These are phyloP conservation scores for Excoecaria cochinchinensis DNA, from an alignment of 345 rosid genomes.

Conservation along the genomic window DNA sequence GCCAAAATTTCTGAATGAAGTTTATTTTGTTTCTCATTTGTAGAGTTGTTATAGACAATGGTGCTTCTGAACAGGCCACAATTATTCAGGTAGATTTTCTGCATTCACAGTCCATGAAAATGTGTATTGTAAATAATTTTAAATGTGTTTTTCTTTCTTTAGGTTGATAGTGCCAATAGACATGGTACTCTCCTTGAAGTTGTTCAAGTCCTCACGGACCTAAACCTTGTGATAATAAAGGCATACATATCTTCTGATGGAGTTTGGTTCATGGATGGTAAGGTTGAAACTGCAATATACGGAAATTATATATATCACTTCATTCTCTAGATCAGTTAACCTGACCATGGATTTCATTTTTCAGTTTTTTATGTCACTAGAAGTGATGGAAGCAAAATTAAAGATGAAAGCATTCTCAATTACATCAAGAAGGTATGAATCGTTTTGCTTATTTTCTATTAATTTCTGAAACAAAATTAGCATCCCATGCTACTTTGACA, in stretches of 20 bases:
- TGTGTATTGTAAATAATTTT: neutral
- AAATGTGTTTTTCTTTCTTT: neutral
- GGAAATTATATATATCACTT: neutral
- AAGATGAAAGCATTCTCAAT: conserved; percentile 18
- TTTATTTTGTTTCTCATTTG: conserved; percentile 7
- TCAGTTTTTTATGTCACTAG: conserved; percentile 44
- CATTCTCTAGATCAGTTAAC: neutral
- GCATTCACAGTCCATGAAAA: no score
- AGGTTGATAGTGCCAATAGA: conserved; percentile 48
- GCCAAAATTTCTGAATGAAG: neutral
- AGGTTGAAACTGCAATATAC: neutral
- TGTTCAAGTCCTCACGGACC: conserved; percentile 47
- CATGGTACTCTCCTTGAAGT: conserved; percentile 49
- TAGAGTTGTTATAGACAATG: conserved; percentile 51
- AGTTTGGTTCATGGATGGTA: conserved; percentile 63
- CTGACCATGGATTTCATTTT: conserved; percentile 1
- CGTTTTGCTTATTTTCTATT: neutral
- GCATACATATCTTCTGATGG: conserved; percentile 57
- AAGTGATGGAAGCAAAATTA: conserved; percentile 26
- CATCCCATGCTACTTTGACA: neutral
- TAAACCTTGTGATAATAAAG: conserved; percentile 45
- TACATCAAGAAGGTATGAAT: conserved; percentile 36
- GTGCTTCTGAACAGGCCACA: conserved; percentile 43
- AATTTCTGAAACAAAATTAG: neutral
- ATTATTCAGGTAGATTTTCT: conserved; percentile 36